phyloP scores from a whole-genome alignment of 1,139 yeast genomes.

The Entelexis paramagnoliae region DNA sequence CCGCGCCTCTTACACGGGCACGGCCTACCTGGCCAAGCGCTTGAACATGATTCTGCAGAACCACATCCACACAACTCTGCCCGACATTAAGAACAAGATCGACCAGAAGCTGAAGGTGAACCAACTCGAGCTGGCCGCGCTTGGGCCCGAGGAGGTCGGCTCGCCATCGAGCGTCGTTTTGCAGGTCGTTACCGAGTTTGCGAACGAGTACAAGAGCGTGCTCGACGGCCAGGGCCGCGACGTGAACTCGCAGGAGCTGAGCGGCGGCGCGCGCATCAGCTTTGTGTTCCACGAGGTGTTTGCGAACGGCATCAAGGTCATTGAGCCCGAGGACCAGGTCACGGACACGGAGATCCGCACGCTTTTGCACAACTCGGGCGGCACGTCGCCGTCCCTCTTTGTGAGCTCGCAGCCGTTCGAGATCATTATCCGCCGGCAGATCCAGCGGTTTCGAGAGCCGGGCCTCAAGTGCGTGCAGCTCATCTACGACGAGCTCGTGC shows the following conservation, averaged over 20 bases:
- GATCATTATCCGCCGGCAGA: constrained; percentile 89
- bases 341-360: constrained; percentile 95
- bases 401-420: constrained; percentile 97
- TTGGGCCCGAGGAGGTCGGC: constrained; percentile 71
- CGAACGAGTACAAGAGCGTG: constrained; percentile 68
- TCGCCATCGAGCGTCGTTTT: constrained; percentile 83
- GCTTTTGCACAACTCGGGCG: constrained; percentile 81
- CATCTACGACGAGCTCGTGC: constrained; percentile 86
- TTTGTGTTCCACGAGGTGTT: constrained; percentile 96
- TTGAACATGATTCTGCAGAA: constrained; percentile 80
- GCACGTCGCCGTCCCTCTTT: constrained; percentile 90
- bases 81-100: constrained; percentile 86
- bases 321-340: constrained; percentile 95
- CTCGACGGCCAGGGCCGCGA: constrained; percentile 85
- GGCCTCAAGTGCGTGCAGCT: constrained; percentile 78
- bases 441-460: constrained; percentile 93
- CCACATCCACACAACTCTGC: constrained; percentile 89
- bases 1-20: constrained; percentile 88
- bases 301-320: constrained; percentile 82
- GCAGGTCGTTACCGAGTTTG: constrained; percentile 85
- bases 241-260: constrained; percentile 49
- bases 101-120: constrained; percentile 84
- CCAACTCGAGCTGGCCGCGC: constrained; percentile 60
- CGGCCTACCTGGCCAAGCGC: constrained; percentile 90
- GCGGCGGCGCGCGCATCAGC: constrained; percentile 97